Evolutionary conservation across 768 basidiomycete species (phyloP), one percentile per base, ranked within the genome.

Genomic region (Podaxis sp.): DNA sequence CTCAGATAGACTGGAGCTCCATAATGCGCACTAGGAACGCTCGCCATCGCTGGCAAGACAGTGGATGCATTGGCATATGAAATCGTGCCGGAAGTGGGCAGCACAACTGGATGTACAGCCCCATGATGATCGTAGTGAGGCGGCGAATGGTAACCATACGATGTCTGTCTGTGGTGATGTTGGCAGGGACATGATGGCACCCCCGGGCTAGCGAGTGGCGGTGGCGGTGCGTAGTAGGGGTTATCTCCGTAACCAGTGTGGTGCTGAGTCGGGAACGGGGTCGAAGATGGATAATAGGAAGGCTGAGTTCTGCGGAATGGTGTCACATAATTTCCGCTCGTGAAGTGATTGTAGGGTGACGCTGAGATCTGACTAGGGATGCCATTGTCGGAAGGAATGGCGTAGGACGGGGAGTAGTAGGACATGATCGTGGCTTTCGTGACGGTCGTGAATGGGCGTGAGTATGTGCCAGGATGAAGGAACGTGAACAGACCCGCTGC

Each of bases 401-500:
- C 17, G 15, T 57, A 44, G 26, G 17, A 17, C 22, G 56, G 42
- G 3, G 42, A 24, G n/a, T 57, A 57, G 15, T 57, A 57, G 12
- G 56, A 42, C 56, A 57, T 57, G n/a, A 36, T 22, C 2, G 26
- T 44, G 22, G 12, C 4, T 12, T 9, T 28, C 26, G 26, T 57
- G 54, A 36, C 7, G 36, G 38, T 46, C 44, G 44, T 46, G 15
- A 46, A 17, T 24, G 24, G 11, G 19, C 49, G 49, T 28, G 19
- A 51, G 9, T 51, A 12, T 26, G 8, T 7, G 42, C 12, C 12
- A 13, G 22, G 12, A 24, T 51, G 49, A 11, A 24, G 22, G 49
- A 28, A 22, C 26, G 39, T 26, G 56, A 57, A 57, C 56, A 57
- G 56, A 46, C 56, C 56, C 5, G 56, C 56, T 57, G 56, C n/a